Percentiles rank a stretch among this genome's conserved stretches.
Evolutionary conservation across 768 basidiomycete genomes (phyloP).

Genomic region (Pisolithus tinctorius): DNA sequence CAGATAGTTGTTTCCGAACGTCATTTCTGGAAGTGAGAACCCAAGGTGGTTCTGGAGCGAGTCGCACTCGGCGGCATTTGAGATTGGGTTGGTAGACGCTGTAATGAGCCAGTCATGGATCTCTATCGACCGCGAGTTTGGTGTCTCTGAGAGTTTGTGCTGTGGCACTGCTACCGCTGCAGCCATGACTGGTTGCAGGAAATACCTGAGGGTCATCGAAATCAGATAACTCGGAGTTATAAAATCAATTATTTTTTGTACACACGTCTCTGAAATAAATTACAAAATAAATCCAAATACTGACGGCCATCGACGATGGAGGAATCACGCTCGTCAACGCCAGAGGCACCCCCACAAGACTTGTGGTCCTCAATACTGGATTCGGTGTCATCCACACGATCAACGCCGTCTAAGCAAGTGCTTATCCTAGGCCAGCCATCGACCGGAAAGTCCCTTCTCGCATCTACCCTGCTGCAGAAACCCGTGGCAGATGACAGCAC

Average conservation of each 20-base stretch:
- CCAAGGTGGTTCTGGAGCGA: conserved; percentile 55
- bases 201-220: conserved; percentile 3
- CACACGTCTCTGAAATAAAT: not conserved
- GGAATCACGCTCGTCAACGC: conserved; percentile 55
- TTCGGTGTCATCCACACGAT: conserved; percentile 73
- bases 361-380: conserved; percentile 93
- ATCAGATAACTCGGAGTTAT: not conserved
- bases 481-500: conserved; percentile 47
- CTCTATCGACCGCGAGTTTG: conserved; percentile 62
- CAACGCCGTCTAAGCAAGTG: conserved; percentile 82
- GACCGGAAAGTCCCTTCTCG: conserved; percentile 73
- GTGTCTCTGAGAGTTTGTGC: conserved; percentile 63
- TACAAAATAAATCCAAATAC: too few species aligned
- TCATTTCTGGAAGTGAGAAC: conserved; percentile 93
- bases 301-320: conserved; percentile 23
- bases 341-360: conserved; percentile 69
- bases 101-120: conserved; percentile 65
- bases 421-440: conserved; percentile 76
- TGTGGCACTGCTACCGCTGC: conserved; percentile 44
- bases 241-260: not conserved
- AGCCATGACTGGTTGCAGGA: conserved; percentile 28
- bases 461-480: conserved; percentile 67
- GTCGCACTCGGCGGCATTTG: conserved; percentile 71
- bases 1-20: conserved; percentile 81
- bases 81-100: conserved; percentile 70